Conservation (phyloP, 2,329 filamentous ascomycete species). For the Cordyceps tenuipes region DNA sequence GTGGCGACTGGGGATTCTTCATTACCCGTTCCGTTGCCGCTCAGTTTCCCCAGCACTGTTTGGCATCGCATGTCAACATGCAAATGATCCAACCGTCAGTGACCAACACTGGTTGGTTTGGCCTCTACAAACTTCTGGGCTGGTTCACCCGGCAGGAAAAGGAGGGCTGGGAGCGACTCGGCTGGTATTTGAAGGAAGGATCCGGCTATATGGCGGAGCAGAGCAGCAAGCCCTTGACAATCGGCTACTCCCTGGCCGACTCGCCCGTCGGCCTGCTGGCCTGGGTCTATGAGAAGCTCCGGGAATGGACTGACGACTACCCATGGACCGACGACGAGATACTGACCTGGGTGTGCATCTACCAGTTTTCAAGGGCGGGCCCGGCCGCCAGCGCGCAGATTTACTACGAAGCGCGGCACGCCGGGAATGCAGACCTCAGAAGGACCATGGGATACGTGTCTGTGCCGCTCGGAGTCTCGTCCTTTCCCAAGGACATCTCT, state of each 20-base stretch:
- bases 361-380: slow-evolving; percentile 61
- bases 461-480: slow-evolving; percentile 38
- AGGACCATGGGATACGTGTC: slow-evolving; percentile 21
- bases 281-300: slow-evolving; percentile 76
- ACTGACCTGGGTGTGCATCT: slow-evolving; percentile 65
- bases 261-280: slow-evolving; percentile 62
- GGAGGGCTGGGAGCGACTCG: slow-evolving; percentile 40
- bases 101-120: slow-evolving; percentile 40
- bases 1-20: slow-evolving; percentile 60
- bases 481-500: slow-evolving; percentile 53
- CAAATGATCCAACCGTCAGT: slow-evolving; percentile 24
- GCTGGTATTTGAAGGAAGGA: slow-evolving; percentile 51
- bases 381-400: slow-evolving; percentile 60
- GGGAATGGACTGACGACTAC: slow-evolving; percentile 67
- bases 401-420: slow-evolving; percentile 59
- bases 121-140: slow-evolving; percentile 3
- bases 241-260: slow-evolving; percentile 62
- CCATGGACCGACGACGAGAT: slow-evolving; percentile 70
- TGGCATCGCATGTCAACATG: slow-evolving; percentile 42
- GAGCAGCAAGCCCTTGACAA: slow-evolving; percentile 63
- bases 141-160: slow-evolving; percentile 31
- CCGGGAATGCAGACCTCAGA: slow-evolving; percentile 15
- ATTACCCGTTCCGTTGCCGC: slow-evolving; percentile 53
- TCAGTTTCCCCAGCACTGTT: slow-evolving; percentile 48
- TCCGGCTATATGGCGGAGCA: slow-evolving; percentile 24